phyloP scores from a whole-genome alignment of 345 rosid species.

The Aegle marmelos region DNA sequence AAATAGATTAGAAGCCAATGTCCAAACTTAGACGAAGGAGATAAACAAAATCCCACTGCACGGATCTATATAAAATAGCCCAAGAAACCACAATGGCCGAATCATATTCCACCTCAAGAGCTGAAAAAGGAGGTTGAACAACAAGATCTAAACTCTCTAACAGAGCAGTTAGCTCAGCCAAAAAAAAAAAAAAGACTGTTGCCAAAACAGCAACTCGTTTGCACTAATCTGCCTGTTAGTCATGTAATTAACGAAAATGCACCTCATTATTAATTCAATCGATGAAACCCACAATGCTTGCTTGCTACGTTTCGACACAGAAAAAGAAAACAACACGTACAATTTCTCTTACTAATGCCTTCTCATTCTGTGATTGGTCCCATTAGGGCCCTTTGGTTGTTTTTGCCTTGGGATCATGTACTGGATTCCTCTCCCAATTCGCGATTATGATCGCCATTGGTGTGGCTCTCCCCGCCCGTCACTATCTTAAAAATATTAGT shows the following conservation, averaged over 20 bases:
- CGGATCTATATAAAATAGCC: no score
- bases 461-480: not conserved
- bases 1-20: no score
- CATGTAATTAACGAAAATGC: not conserved
- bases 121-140: no score
- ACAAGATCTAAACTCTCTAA: no score
- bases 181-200: no score
- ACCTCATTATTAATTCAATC: not conserved
- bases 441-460: not conserved
- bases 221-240: not conserved
- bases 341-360: no score
- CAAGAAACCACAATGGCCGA: no score
- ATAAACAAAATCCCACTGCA: no score
- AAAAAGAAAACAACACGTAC: not conserved
- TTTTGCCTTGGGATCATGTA: slow-evolving; percentile 1
- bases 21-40: no score
- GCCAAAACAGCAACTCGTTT: not conserved
- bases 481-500: not conserved
- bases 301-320: not conserved
- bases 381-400: not conserved
- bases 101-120: no score
- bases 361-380: not conserved
- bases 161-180: no score
- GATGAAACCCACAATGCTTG: not conserved
- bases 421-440: not conserved